Base-by-base conservation (phyloP, 1,284 basidiomycete species). In the Macrocystidia cucumis region DNA sequence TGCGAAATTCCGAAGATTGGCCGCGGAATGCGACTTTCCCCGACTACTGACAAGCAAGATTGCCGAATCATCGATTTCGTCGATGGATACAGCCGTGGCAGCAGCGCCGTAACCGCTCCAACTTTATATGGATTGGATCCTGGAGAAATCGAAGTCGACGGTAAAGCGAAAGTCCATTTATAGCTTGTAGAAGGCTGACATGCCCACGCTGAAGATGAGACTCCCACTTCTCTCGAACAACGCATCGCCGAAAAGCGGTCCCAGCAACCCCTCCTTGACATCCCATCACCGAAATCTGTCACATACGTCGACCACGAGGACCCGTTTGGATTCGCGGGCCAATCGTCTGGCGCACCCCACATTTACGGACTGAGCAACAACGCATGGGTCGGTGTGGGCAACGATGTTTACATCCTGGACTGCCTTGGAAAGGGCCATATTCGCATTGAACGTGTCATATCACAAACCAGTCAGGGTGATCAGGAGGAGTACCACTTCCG, bases 31-130 rank as follows among this genome's bases (percentile, higher is more conserved):
- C 72, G 95, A 38, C 67, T 88, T 17, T 91, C 87, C 0, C 86
- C 89, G 1, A 57, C 57, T 4, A 92, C 88, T 0, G 84, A 78
- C 29, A 98, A 98, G 58, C 49, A 56, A 23, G 80, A 97, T 52
- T 98, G 95, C 54, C 75, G 78, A 14, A 78, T 98, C 32, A 83
- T 98, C 41, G 93, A 98, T 54, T 83, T 97, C 42, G 90, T 95
- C 4, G 92, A 93, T 45, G 88, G 76, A 35, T 67, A 76, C 17
- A 64, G 64, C 18, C 72, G 80, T n/a, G 69, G 85, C 3, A 52
- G 70, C 13, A 90, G 89, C 3, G 66, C 96, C 18, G 61, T 91
- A 11, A 89, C 84, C 11, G 73, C 76, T 1, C 95, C 93, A 0
- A 90, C 87, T 2, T 60, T 98, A 5, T 89, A 92, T 47, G 93